Evolutionary conservation across 139 green algal genomes (phyloP).

Genomic region (Chlorella vulgaris): DNA sequence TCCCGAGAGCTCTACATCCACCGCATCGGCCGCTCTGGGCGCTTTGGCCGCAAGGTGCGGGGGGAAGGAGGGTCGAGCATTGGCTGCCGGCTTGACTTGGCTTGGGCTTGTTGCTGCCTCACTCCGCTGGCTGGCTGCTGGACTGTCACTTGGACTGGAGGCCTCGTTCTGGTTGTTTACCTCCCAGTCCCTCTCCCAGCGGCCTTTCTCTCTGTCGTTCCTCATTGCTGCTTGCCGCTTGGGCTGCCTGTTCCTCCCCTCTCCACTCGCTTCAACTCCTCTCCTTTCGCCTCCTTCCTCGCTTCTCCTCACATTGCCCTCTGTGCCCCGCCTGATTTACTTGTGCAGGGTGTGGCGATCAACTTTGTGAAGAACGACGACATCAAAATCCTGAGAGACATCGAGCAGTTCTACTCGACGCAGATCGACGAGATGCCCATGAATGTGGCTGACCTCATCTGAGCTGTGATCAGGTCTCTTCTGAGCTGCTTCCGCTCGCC

Average conservation of each 20-base stretch:
- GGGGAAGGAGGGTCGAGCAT: no score
- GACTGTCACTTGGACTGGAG: no score
- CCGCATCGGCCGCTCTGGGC: constrained; percentile 93
- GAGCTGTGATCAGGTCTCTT: background rate
- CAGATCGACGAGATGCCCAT: constrained; percentile 68
- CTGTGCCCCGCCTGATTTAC: background rate
- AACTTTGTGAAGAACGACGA: constrained; percentile 98
- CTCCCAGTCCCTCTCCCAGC: no score
- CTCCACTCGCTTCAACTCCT: background rate
- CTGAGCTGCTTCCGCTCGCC: no score
- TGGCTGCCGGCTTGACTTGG: no score
- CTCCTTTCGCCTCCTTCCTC: no score
- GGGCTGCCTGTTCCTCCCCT: background rate
- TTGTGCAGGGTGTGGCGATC: constrained; percentile 95
- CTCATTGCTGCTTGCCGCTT: background rate
- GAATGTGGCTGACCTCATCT: constrained; percentile 87
- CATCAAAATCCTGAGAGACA: constrained; percentile 93
- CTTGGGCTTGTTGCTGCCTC: no score
- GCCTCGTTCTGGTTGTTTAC: no score
- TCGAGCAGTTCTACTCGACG: constrained; percentile 98
- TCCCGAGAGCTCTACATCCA: constrained; percentile 99
- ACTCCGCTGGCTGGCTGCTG: no score
- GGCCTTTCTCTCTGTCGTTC: no score
- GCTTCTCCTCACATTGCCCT: background rate
- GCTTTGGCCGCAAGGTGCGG: constrained; percentile 95